Conservation (phyloP, 2,329 filamentous ascomycete species). For the Neofusicoccum sp. region DNA sequence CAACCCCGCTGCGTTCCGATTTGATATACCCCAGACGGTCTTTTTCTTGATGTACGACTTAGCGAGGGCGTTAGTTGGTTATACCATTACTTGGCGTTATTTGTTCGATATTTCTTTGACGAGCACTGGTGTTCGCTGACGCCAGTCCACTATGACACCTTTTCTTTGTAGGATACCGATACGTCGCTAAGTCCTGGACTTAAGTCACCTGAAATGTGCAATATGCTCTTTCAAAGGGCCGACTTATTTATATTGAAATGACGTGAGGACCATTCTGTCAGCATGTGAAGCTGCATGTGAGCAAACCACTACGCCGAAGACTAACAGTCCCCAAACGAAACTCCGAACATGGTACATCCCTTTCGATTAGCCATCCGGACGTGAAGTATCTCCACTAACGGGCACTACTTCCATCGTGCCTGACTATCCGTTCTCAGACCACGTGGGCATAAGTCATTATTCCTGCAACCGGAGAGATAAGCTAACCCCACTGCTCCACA, state of each 20-base stretch:
- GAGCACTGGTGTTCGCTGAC: background rate
- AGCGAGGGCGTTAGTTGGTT: constrained; percentile 6
- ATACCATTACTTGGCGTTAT: background rate
- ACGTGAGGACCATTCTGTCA: background rate
- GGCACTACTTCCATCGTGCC: background rate
- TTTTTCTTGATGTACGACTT: background rate
- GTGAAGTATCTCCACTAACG: background rate
- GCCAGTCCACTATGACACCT: background rate
- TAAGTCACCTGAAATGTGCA: constrained; percentile 1
- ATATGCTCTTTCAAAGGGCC: background rate
- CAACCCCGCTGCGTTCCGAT: constrained; percentile 5
- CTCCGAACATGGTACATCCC: background rate
- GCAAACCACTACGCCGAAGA: background rate
- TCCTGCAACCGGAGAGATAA: too few species aligned
- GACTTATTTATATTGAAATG: background rate
- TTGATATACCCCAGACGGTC: background rate
- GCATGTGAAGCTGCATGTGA: background rate
- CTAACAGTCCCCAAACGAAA: background rate
- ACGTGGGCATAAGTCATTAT: background rate
- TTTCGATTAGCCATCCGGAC: background rate
- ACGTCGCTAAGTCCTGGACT: background rate
- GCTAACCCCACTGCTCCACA: too few species aligned
- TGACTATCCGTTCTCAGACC: background rate
- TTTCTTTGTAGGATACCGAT: background rate
- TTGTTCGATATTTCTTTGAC: background rate